Evolutionary conservation across 257 asterid genomes (phyloP), one percentile per base, ranked within the genome.

Genomic region (Euphrasia confusa): DNA sequence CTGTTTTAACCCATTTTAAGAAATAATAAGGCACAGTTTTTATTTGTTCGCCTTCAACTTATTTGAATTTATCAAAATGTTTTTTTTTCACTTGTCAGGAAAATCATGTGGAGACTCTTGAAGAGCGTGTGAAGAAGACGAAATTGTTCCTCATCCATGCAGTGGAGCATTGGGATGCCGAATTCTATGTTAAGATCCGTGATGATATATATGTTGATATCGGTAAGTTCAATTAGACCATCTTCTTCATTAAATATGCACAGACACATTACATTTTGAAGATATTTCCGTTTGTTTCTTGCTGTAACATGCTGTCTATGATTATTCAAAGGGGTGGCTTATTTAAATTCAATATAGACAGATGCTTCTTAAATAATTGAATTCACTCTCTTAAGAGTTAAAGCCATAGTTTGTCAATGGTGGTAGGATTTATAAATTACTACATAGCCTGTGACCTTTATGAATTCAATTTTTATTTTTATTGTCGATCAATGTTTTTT

Each of bases 141-240:
- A 85, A 82, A 70, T 72, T 74, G 73, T 85, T 88, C 78, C 55
- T 91, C 48, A 57, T 77, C 77, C 81, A 80, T 74, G 96, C 96
- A 44, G 94, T 81, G 68, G 89, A 84, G 70, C 81, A 78, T 24
- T 88, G 98, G 98, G 93, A 83, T 79, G 89, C 98, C 39, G 96
- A 85, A 60, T 91, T 88, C 71, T 91, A 80, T 63, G 77, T 61
- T 53, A 88, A 91, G 88, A 80, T 83, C 73, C 88, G 81, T 65
- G 98, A 91, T 72, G 91, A 88, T 85, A 75, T 88, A 68, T 88
- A 80, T 77, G 77, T 85, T 59, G 81, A 91, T 72, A 84, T 91
- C 58, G 98, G 96, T 88, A 85, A 11, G 66, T 49, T 58, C 24
- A 21, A 21, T 21, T 21, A 21, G 24, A 21, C 24, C 24, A 21